A percentile compares a stretch with the other conserved stretches of the same genome.
Evolutionary conservation across 176 grass and related monocot genomes (phyloP).

Genomic region (Miscanthus lutarioriparius): DNA sequence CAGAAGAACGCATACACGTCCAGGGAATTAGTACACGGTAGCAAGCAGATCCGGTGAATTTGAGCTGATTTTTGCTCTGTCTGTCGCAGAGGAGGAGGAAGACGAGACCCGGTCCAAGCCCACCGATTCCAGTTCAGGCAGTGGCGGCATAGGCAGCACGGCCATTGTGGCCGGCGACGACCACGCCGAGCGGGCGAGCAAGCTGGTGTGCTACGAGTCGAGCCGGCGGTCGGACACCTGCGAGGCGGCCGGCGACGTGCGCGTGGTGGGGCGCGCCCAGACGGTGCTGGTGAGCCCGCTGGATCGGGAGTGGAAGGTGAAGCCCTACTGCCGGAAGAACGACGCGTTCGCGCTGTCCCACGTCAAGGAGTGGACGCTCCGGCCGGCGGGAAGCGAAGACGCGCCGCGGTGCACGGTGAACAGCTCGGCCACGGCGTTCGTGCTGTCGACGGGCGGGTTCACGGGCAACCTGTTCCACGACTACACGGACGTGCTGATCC

Average conservation of each 20-base stretch:
- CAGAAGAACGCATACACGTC: not conserved
- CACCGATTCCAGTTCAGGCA: not conserved
- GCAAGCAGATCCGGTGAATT: conserved; percentile 26
- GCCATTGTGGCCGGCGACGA: not conserved
- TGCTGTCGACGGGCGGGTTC: conserved; percentile 68
- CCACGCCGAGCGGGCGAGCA: not conserved
- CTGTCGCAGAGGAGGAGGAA: conserved; percentile 31
- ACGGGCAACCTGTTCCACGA: conserved; percentile 89
- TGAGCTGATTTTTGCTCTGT: conserved; percentile 15
- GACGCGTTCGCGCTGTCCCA: conserved; percentile 47
- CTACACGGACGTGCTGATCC: conserved; percentile 85
- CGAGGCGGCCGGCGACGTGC: conserved; percentile 57
- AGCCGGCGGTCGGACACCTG: conserved; percentile 69
- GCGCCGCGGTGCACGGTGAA: conserved; percentile 50
- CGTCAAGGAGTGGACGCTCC: conserved; percentile 61
- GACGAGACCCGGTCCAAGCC: conserved; percentile 10
- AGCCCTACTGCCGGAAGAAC: conserved; percentile 63
- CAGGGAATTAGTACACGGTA: too few relatives aligned
- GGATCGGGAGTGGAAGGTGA: conserved; percentile 48
- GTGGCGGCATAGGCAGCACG: not conserved
- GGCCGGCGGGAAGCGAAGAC: not conserved
- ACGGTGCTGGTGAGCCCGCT: conserved; percentile 40
- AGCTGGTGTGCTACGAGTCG: conserved; percentile 53
- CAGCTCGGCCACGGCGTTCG: conserved; percentile 55
- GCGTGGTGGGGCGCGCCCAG: conserved; percentile 40